A percentile compares a stretch with the other conserved stretches of the same genome.
These are phyloP conservation scores for Geoglossum cookeanum DNA, from an alignment of 2,329 filamentous ascomycete species.

Conservation along the genomic window DNA sequence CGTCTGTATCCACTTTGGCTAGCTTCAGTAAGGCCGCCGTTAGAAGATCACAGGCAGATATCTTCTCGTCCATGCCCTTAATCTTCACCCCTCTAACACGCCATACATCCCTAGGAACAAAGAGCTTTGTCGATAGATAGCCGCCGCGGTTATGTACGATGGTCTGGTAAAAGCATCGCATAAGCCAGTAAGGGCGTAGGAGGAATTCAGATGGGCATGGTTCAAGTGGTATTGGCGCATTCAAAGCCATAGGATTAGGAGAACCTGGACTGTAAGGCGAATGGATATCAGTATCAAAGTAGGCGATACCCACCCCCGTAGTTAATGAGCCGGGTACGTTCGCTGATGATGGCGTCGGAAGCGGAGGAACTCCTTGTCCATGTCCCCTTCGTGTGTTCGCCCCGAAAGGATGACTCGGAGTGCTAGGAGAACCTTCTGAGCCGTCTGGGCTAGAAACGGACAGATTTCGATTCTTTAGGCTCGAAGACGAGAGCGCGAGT, in stretches of 20 bases:
- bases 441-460: constrained; percentile 41
- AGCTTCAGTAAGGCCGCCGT: constrained; percentile 78
- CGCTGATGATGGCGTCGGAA: constrained; percentile 46
- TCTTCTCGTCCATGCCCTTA: constrained; percentile 81
- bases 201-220: constrained; percentile 79
- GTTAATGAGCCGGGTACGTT: constrained; percentile 23
- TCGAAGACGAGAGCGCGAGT: constrained; percentile 5
- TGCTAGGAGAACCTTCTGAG: constrained; percentile 51
- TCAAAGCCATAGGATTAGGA: constrained; percentile 39
- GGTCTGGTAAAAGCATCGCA: constrained; percentile 85
- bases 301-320: constrained; percentile 44
- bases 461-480: constrained; percentile 43
- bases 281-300: constrained; percentile 74
- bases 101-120: constrained; percentile 87
- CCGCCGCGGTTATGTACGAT: constrained; percentile 80
- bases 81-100: constrained; percentile 84
- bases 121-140: constrained; percentile 79
- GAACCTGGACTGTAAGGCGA: constrained; percentile 42
- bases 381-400: constrained; percentile 20
- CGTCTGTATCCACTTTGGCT: constrained; percentile 64
- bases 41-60: constrained; percentile 74
- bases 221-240: constrained; percentile 63
- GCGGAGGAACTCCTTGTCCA: constrained; percentile 35
- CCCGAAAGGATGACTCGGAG: constrained; percentile 31
- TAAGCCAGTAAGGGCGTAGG: constrained; percentile 92